Base-by-base conservation (phyloP, 352 stramenopile genomes). In the Globisporangium nunn region DNA sequence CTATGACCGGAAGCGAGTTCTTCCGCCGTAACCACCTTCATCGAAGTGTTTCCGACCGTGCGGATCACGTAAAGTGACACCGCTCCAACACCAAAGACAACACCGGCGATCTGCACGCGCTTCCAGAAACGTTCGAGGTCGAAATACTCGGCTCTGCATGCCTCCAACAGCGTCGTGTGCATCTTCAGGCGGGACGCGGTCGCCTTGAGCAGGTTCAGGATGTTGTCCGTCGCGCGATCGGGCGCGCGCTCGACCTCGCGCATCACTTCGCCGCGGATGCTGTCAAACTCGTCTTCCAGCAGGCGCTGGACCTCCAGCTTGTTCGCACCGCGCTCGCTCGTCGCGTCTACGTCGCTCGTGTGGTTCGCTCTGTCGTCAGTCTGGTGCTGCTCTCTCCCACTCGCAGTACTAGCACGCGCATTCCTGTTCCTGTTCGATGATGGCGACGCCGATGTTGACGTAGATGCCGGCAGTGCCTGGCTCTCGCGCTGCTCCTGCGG, bases 201-300 rank as follows among this genome's bases (percentile, higher is more conserved):
- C n/a, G 68, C 67, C 63, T 90, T 91, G 54, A 95, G 72, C 44
- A 91, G 54, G 54, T 87, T 93, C 47, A 95, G 64, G 5, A 93
- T 62, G 51, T 93, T 93, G 47, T 95, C 85, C 0, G 85, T 95
- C 15, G 85, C 81, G 40, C 83, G 82, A 54, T 95, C 85, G 2
- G 85, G 85, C 2, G 85, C 81, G 31, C 82, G 79, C 46, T 91
- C 72, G 2, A 93, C 82, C 51, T 95, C 85, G 6, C 83, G 82
- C 55, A 95, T 81, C 23, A 95, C 82, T 69, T 95, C 82, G 0
- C 80, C 82, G 33, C 85, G 78, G 28, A 83, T 95, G 31, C 85
- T 78, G 56, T 95, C 85, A 52, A 95, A 95, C 58, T 95, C 85
- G 52, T 88, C 78, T 57, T 91, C 83, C 4, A 95, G 72, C 69